Base-by-base conservation (phyloP, 495 filamentous ascomycete species). In the Hypoxylon cercidicola region DNA sequence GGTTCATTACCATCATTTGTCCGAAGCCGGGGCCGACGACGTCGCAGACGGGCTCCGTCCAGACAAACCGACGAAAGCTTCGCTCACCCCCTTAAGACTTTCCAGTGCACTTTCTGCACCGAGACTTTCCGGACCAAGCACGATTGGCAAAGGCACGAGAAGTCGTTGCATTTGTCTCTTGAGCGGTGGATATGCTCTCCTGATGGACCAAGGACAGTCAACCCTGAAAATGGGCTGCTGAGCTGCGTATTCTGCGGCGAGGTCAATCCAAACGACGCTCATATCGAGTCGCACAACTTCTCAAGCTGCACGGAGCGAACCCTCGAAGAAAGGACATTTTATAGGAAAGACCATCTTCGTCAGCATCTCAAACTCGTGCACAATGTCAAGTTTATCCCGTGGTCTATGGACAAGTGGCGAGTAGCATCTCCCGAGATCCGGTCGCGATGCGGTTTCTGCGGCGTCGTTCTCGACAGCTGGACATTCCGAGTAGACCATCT, bases 61-160 rank as follows among this genome's bases (percentile, higher is more conserved):
- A 52, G 67, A 64, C 40, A 62, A 60, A 57, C 64, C 1, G 55
- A 74, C 20, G 66, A 72, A 15, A 63, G 60, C 15, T 68, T 77
- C 0, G 52, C 52, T 21, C 71, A 64, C 8, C 77, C 78, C 0
- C 73, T 77, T 34, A 88, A 79, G 71, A 81, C 89, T 13, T 95
- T 88, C 75, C 89, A 93, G 69, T 95, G 91, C 73, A 95, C 91
- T 8, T 95, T 95, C 77, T 95, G 91, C 71, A 87, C 87, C 0
- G 87, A 91, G 55, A 89, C 87, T 0, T 94, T 93, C 77, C 87
- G 87, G 59, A 92, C 88, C 51, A 92, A 93, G 73, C 89, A 92
- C 74, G 91, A 95, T 74, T 95, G 91, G 91, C 83, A 88, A 51
- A 82, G 91, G 34, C 91, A 95, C 73, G 91, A 95, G 72, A 93